Percentiles rank a stretch among this genome's conserved stretches.
Evolutionary conservation across 1,284 basidiomycete species (phyloP).

Genomic region (Leccinum holopus): DNA sequence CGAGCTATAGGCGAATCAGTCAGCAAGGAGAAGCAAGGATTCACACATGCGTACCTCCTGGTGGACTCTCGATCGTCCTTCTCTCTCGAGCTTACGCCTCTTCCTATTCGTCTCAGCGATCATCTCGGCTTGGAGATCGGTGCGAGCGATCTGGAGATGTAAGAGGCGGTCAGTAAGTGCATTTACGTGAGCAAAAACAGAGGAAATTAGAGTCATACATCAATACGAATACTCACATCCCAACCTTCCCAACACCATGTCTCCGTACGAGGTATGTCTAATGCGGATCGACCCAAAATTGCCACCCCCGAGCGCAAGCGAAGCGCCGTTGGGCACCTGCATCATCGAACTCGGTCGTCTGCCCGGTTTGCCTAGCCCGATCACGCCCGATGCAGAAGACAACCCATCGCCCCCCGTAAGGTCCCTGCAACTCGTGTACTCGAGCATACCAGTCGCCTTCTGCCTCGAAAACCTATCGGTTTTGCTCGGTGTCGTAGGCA

Average conservation of each 20-base stretch:
- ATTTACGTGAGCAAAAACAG: constrained; percentile 8
- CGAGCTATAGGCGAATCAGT: constrained; percentile 39
- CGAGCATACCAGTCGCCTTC: constrained; percentile 28
- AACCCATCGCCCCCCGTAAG: constrained; percentile 22
- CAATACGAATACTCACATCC: constrained; percentile 50
- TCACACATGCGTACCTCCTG: constrained; percentile 49
- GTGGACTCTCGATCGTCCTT: constrained; percentile 69
- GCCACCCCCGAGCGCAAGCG: constrained; percentile 12
- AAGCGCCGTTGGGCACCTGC: constrained; percentile 37
- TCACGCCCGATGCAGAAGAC: constrained; percentile 23
- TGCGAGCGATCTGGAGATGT: constrained; percentile 52
- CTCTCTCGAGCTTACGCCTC: constrained; percentile 72
- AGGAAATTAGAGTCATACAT: not conserved
- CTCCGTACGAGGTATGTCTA: constrained; percentile 57
- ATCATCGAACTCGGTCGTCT: constrained; percentile 48
- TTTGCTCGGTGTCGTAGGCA: constrained; percentile 31
- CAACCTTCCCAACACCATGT: constrained; percentile 73
- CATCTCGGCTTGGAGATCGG: constrained; percentile 79
- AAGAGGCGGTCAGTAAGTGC: constrained; percentile 8
- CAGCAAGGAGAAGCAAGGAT: not conserved
- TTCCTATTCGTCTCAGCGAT: constrained; percentile 82
- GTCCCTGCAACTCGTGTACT: constrained; percentile 32
- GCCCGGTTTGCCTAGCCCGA: constrained; percentile 27
- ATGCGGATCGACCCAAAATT: constrained; percentile 30
- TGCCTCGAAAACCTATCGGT: constrained; percentile 22